A percentile compares a stretch with the other conserved stretches of the same genome.
phyloP scores from a whole-genome alignment of 2,329 filamentous ascomycete genomes.

The Graphium sp. region DNA sequence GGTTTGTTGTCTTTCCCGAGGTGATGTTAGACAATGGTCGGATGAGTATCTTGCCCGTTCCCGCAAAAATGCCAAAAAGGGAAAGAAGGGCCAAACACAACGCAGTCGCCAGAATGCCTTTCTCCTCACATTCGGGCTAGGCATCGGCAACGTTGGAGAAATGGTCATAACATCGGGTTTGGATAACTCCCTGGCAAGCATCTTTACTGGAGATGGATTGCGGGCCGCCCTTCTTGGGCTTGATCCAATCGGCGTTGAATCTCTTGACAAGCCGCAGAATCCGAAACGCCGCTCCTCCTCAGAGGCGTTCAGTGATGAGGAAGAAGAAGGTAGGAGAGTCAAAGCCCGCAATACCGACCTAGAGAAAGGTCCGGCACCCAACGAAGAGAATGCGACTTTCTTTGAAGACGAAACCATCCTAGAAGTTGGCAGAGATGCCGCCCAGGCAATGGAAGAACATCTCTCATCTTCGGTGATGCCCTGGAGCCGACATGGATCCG shows the following conservation, averaged over 20 bases:
- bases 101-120: too few relatives aligned
- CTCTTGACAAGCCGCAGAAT: conserved; percentile 5
- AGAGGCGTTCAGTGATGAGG: conserved; percentile 23
- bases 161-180: conserved; percentile 12
- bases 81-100: too few relatives aligned
- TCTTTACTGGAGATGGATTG: conserved; percentile 27
- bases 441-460: conserved; percentile 49
- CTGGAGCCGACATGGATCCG: conserved; percentile 32
- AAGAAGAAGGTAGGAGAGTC: conserved; percentile 18
- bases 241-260: not conserved
- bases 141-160: conserved; percentile 18
- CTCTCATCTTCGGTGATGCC: conserved; percentile 34
- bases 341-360: conserved; percentile 17
- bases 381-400: conserved; percentile 12
- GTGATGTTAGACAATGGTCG: not conserved
- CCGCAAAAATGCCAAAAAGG: not conserved
- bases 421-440: conserved; percentile 55
- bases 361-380: conserved; percentile 8
- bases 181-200: conserved; percentile 24
- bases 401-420: conserved; percentile 25
- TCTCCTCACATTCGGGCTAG: conserved; percentile 19
- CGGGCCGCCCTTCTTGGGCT: conserved; percentile 19
- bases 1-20: too few relatives aligned
- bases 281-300: conserved; percentile 22
- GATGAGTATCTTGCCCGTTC: not conserved